Evolutionary conservation across 805 yeast genomes (phyloP), one percentile per base, ranked within the genome.

Genomic region (Yarrowia sp.): DNA sequence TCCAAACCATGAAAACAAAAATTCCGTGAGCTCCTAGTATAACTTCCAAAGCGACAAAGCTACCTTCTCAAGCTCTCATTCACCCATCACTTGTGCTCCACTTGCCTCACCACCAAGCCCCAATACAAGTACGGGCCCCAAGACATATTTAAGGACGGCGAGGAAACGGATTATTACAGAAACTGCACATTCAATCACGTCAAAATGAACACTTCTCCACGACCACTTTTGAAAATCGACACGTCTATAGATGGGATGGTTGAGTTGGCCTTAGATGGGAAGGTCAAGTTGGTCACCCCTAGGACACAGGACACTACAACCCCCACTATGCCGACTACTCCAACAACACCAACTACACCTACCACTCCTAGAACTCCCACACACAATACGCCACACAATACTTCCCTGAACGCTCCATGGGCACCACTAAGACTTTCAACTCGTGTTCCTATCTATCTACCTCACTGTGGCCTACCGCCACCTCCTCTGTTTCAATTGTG

Each of bases 401-500:
- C n/a, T 10, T n/a, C n/a, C 26, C n/a, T 16, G 3, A 19, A 26
- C 8, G 26, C 36, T 7, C 16, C 36, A 3, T 56, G 63, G 63
- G 63, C 63, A n/a, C 63, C 63, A 5, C n/a, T 26, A 19, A 14
- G 63, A 42, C 40, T 41, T 11, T 41, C 63, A 2, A 22, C 41
- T 9, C 63, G 48, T 32, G 48, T 41, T 56, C 63, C 36, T 3
- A 56, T 42, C 59, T 53, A 53, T 22, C 5, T 53, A 9, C 5
- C 56, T 16, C 59, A 40, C 15, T 22, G 9, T 3, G 22, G 41
- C 22, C 48, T 40, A 2, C 16, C 42, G 1, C 63, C 36, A 10
- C 63, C 63, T 10, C 63, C 63, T 15, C n/a, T 35, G 7, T 59
- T 43, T 45, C 52, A 59, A 35, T 59, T 43, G 42, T 45, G 45